phyloP scores from a whole-genome alignment of 1,139 yeast species.

The Blastobotrys aristatus region DNA sequence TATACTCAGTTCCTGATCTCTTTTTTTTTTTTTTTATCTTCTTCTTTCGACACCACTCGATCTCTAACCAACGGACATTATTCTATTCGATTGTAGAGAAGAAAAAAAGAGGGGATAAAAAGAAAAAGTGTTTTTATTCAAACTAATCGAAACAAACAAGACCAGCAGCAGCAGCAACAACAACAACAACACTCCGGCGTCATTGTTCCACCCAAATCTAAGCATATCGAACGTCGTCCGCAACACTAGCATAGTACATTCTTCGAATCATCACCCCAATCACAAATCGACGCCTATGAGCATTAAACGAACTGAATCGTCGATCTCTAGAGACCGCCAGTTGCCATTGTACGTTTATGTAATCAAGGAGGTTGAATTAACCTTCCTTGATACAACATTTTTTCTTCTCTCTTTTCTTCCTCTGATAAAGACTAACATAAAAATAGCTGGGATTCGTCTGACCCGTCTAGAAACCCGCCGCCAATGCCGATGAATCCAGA shows the following conservation, averaged over 20 bases:
- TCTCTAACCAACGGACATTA: too few species aligned
- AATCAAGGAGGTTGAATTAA: neutral
- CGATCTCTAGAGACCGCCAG: conserved; percentile 16
- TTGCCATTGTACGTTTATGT: conserved; percentile 19
- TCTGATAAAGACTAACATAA: neutral
- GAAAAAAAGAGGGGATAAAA: neutral
- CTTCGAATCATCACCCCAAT: too few species aligned
- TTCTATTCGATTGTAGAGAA: too few species aligned
- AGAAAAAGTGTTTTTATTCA: conserved; percentile 11
- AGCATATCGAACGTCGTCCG: too few species aligned
- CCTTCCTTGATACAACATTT: too few species aligned
- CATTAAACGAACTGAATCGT: conserved; percentile 18
- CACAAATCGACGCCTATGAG: conserved; percentile 14
- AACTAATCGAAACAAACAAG: neutral
- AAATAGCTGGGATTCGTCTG: conserved; percentile 35
- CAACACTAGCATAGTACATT: too few species aligned
- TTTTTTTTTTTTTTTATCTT: neutral
- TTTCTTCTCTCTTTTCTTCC: too few species aligned
- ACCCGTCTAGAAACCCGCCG: conserved; percentile 38
- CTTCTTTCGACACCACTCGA: neutral
- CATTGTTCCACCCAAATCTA: neutral
- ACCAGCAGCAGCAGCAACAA: neutral
- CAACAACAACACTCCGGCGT: neutral
- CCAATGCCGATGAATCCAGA: conserved; percentile 36
- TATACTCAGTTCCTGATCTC: neutral